Evolutionary conservation across 495 filamentous ascomycete genomes (phyloP).

Genomic region (Annulohypoxylon moriforme): DNA sequence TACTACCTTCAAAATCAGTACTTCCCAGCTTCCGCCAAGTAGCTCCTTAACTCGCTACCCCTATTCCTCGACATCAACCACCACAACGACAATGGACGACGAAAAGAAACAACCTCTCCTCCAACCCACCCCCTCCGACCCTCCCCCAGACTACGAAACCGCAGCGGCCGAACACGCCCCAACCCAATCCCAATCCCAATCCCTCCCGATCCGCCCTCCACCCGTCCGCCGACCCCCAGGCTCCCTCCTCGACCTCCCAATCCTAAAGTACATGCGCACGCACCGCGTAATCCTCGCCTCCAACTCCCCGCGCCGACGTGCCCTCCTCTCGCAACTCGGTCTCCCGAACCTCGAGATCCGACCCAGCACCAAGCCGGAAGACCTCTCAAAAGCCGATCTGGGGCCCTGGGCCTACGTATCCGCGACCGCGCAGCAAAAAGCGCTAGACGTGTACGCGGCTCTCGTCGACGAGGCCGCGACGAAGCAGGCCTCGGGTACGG

Average conservation of each 20-base stretch:
- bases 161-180: slow-evolving; percentile 54
- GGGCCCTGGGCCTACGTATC: slow-evolving; percentile 91
- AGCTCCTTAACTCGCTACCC: not conserved
- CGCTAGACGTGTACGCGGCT: slow-evolving; percentile 77
- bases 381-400: slow-evolving; percentile 79
- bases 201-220: slow-evolving; percentile 28
- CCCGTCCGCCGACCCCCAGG: slow-evolving; percentile 63
- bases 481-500: slow-evolving; percentile 8
- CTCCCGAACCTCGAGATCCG: slow-evolving; percentile 81
- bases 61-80: slow-evolving; percentile 1
- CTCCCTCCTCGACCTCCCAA: slow-evolving; percentile 79
- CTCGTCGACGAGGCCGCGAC: slow-evolving; percentile 66
- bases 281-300: slow-evolving; percentile 90
- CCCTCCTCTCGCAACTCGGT: slow-evolving; percentile 80
- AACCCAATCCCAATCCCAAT: slow-evolving; percentile 2
- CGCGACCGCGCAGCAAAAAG: slow-evolving; percentile 84
- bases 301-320: slow-evolving; percentile 82
- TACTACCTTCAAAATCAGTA: not conserved
- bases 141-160: slow-evolving; percentile 58
- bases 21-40: not conserved
- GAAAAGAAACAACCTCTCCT: slow-evolving; percentile 35
- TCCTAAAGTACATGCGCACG: slow-evolving; percentile 74
- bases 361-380: slow-evolving; percentile 82
- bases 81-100: slow-evolving; percentile 41
- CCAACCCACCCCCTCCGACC: slow-evolving; percentile 50